Conservation (phyloP, 805 yeast species). For the Limtongia smithiae region DNA sequence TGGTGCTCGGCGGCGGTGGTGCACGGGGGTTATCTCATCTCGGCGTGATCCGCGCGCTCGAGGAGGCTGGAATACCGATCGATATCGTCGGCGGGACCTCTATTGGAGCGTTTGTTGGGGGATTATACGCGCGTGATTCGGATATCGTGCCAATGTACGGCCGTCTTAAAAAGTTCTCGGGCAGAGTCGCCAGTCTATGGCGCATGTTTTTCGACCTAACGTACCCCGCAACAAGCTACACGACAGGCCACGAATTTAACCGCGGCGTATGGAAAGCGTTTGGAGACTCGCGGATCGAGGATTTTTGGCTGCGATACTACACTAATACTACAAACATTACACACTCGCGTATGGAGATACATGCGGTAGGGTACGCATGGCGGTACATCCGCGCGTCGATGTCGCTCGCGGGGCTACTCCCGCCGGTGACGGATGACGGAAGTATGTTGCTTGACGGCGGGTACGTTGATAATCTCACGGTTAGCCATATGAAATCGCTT, state of each 20-base stretch:
- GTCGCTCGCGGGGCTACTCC: constrained; percentile 91
- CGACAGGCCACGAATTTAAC: constrained; percentile 96
- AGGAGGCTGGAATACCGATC: constrained; percentile 87
- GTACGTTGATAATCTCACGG: constrained; percentile 89
- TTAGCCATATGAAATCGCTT: constrained; percentile 74
- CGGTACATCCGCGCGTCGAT: constrained; percentile 91
- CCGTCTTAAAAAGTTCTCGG: constrained; percentile 79
- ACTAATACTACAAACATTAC: constrained; percentile 94
- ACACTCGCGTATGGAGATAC: constrained; percentile 91
- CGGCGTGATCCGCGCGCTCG: constrained; percentile 86
- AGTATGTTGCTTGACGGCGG: constrained; percentile 96
- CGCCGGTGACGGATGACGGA: constrained; percentile 85
- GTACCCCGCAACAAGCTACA: constrained; percentile 88
- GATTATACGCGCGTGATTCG: constrained; percentile 87
- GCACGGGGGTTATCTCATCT: constrained; percentile 91
- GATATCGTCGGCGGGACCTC: constrained; percentile 96
- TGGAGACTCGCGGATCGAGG: constrained; percentile 90
- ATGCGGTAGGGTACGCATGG: constrained; percentile 92
- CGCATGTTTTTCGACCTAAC: constrained; percentile 79
- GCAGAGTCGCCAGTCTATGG: constrained; percentile 81
- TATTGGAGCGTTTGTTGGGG: constrained; percentile 94
- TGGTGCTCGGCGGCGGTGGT: constrained; percentile 97
- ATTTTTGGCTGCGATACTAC: constrained; percentile 86
- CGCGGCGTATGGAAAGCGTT: constrained; percentile 96
- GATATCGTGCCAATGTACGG: constrained; percentile 90